phyloP scores from a whole-genome alignment of 202 grass and related monocot species.

The Bolboschoenoplectus hybrid region DNA sequence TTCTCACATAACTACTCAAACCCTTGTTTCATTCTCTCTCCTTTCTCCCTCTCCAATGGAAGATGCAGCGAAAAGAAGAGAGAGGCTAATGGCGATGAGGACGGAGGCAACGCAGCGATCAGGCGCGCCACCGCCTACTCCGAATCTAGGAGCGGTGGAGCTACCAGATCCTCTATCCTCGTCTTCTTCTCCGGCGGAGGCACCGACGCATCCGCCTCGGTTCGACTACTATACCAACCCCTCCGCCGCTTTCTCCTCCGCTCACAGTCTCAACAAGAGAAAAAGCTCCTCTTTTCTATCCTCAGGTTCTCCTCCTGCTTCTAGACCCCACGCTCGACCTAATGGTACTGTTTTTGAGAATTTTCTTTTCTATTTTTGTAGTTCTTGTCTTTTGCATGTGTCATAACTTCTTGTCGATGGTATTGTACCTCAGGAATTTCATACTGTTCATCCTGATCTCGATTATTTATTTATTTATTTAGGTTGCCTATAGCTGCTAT shows the following conservation, averaged over 20 bases:
- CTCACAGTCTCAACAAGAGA: conserved; percentile 38
- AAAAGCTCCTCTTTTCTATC: conserved; percentile 15
- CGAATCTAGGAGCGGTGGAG: neutral
- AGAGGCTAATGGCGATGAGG: conserved; percentile 46
- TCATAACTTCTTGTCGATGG: neutral
- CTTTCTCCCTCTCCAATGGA: conserved; percentile 37
- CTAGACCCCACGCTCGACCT: conserved; percentile 1
- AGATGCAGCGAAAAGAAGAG: conserved; percentile 39
- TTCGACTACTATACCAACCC: conserved; percentile 56
- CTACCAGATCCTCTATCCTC: conserved; percentile 23
- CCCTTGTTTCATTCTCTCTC: conserved; percentile 18
- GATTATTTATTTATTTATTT: neutral
- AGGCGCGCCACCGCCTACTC: neutral
- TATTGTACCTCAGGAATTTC: neutral
- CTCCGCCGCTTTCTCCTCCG: conserved; percentile 39
- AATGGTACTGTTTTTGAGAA: conserved; percentile 22
- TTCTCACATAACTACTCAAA: neutral
- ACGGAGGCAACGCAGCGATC: conserved; percentile 31
- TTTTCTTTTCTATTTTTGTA: conserved; percentile 3
- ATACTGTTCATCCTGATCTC: neutral
- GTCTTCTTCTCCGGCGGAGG: conserved; percentile 23
- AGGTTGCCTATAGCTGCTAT: neutral
- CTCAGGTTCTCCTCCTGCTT: neutral
- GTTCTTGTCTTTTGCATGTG: neutral
- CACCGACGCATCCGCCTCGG: conserved; percentile 32